A percentile compares a stretch with the other conserved stretches of the same genome.
phyloP scores from a whole-genome alignment of 768 basidiomycete genomes.

The Glaciozyma martinii region DNA sequence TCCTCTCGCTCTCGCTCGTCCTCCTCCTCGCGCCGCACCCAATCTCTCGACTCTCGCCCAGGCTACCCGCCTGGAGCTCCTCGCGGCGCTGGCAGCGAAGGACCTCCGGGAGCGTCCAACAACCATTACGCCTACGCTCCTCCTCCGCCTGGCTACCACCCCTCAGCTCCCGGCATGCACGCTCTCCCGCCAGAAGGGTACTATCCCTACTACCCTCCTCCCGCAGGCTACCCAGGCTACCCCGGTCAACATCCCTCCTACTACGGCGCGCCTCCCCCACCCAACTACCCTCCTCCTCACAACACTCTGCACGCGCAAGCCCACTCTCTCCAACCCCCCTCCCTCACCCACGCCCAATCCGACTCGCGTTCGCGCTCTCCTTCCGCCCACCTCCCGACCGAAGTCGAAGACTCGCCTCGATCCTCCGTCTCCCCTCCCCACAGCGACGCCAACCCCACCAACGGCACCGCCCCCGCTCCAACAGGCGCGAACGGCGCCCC shows the following conservation, averaged over 20 bases:
- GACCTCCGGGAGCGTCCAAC: neutral
- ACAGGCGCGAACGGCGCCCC: neutral
- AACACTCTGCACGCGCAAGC: constrained; percentile 13
- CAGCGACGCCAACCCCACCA: constrained; percentile 5
- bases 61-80: constrained; percentile 1
- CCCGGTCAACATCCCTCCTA: constrained; percentile 9
- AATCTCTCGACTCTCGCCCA: constrained; percentile 19
- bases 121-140: neutral
- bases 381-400: neutral
- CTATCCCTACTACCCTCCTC: constrained; percentile 19
- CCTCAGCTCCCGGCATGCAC: constrained; percentile 14
- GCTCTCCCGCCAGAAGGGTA: constrained; percentile 20
- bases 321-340: constrained; percentile 1
- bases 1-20: constrained; percentile 19
- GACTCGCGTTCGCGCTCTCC: constrained; percentile 25
- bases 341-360: constrained; percentile 25
- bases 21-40: constrained; percentile 13
- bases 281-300: constrained; percentile 8
- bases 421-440: neutral
- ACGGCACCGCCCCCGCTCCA: neutral
- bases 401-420: neutral
- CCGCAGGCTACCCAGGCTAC: constrained; percentile 19
- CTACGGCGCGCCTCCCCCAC: constrained; percentile 10
- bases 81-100: neutral
- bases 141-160: constrained; percentile 1